Evolutionary conservation across 2,329 filamentous ascomycete genomes (phyloP).

Genomic region (Thelonectria rubi): DNA sequence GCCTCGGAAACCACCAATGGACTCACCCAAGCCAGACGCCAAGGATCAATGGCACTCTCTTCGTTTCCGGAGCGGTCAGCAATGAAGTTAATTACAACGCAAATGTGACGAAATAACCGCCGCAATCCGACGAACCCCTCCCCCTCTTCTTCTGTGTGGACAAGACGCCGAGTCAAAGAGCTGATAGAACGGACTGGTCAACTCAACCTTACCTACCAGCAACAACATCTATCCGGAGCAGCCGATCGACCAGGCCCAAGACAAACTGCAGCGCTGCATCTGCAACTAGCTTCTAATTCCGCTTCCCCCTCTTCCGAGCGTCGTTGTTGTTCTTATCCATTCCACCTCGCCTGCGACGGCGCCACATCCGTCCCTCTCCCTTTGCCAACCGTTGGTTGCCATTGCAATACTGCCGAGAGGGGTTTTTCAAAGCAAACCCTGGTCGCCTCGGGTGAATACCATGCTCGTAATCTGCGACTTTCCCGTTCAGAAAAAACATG

Average conservation of each 20-base stretch:
- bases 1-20: not conserved
- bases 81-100: conserved; percentile 1
- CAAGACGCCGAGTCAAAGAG: conserved; percentile 1
- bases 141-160: conserved; percentile 7
- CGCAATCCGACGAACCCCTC: conserved; percentile 1
- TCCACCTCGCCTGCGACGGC: conserved; percentile 3
- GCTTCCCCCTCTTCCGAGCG: conserved; percentile 13
- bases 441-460: conserved; percentile 1
- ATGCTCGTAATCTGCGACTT: conserved; percentile 12
- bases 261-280: conserved; percentile 16
- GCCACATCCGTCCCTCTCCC: not conserved
- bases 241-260: conserved; percentile 29
- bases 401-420: not conserved
- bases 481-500: conserved; percentile 9
- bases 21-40: conserved; percentile 27
- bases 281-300: conserved; percentile 19
- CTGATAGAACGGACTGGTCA: not conserved
- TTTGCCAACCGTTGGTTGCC: not conserved
- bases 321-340: conserved; percentile 12
- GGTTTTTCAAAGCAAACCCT: conserved; percentile 10
- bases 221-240: conserved; percentile 14
- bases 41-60: conserved; percentile 29
- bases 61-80: conserved; percentile 4
- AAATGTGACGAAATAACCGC: conserved; percentile 8
- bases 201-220: not conserved